Evolutionary conservation across 768 basidiomycete genomes (phyloP), one percentile per base, ranked within the genome.

Genomic region (Tylopilus plumbeoviolaceoides): DNA sequence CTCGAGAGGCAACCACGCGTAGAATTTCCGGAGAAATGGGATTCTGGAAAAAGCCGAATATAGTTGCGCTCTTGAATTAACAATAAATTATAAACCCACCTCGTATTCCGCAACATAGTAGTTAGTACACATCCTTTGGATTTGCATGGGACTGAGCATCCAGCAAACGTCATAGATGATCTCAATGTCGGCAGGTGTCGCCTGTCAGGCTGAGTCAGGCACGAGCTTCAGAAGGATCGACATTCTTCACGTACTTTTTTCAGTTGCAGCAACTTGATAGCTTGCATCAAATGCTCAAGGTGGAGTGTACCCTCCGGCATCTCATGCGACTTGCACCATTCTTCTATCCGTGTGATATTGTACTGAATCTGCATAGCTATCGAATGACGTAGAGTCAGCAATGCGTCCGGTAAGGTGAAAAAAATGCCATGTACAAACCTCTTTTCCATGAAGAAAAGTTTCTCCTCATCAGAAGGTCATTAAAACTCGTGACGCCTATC

Each of bases 371-470:
- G 97, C 97, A 99, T 98, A 5, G 97, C 97, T 98, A 57, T 36
- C 42, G 50, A 49, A 53, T 18, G 35, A 42, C 11, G 47, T 7
- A 31, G 23, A n/a, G 35, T 59, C 21, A 55, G 47, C 14, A 28
- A 18, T 14, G 0, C 36, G 31, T 20, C 31, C 9, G 25, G 27
- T 25, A 39, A 43, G 25, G 42, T 21, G n/a, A 11, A 28, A 38
- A 38, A 44, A 3, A 36, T 21, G 20, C 15, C 9, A 20, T 30
- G 30, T 12, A 74, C 80, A 48, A 61, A 95, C 95, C 95, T 79
- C 97, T 84, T 73, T 99, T 99, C 97, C 97, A 99, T 7, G 95
- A 98, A 59, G 92, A 95, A 73, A 99, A 99, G 71, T 99, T 99
- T 47, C 97, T 82, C 65, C 97, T 80, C 97, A 99, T 99, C 47